Conservation (phyloP, 1,284 basidiomycete genomes). For the Heterobasidion parviporum region DNA sequence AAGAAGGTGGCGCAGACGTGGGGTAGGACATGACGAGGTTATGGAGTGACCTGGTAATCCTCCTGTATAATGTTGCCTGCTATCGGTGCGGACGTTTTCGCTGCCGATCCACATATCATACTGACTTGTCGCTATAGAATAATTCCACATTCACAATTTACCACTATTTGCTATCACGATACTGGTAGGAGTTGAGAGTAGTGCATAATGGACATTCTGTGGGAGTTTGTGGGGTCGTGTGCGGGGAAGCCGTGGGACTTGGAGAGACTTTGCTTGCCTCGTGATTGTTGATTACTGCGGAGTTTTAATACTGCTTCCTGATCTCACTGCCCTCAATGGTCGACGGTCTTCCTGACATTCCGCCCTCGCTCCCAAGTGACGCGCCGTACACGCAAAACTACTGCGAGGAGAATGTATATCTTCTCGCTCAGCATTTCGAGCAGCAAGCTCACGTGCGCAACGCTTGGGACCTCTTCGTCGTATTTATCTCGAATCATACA, state of each 20-base stretch:
- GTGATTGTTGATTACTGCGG: background rate
- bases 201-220: background rate
- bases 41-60: conserved; percentile 1
- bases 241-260: background rate
- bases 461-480: conserved; percentile 42
- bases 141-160: background rate
- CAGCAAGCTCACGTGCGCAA: conserved; percentile 17
- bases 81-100: background rate
- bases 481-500: conserved; percentile 59
- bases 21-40: conserved; percentile 14
- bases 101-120: background rate
- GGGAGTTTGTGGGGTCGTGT: background rate
- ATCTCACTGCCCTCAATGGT: background rate
- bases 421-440: conserved; percentile 40
- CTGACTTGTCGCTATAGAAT: background rate
- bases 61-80: background rate
- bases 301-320: background rate
- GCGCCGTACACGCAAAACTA: conserved; percentile 31
- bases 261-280: background rate
- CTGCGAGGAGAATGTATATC: conserved; percentile 71
- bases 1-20: conserved; percentile 28
- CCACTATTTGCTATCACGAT: background rate
- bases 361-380: conserved; percentile 21
- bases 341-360: background rate
- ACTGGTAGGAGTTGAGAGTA: background rate